A percentile compares a stretch with the other conserved stretches of the same genome.
Conservation (phyloP, 495 filamentous ascomycete species). For the Cercophora sp. region DNA sequence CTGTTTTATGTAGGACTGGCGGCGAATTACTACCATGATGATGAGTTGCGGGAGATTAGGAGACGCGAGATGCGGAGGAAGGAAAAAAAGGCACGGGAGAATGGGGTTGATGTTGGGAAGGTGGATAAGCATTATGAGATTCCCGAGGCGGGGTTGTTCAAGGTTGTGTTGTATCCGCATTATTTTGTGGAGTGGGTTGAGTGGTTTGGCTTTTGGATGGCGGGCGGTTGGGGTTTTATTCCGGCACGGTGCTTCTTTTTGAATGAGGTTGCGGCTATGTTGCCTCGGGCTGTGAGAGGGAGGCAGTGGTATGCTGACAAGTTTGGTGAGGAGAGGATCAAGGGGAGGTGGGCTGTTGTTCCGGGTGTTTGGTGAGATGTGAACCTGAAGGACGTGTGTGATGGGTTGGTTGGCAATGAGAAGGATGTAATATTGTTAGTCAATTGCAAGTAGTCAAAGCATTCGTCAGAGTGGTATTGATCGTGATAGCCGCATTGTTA, state of each 20-base stretch:
- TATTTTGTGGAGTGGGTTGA: conserved; percentile 95
- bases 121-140: conserved; percentile 88
- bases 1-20: conserved; percentile 61
- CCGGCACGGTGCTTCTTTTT: conserved; percentile 78
- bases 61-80: conserved; percentile 50
- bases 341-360: conserved; percentile 73
- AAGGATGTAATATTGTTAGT: too few species aligned
- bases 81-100: conserved; percentile 37
- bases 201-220: conserved; percentile 83
- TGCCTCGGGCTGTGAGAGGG: conserved; percentile 80
- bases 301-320: conserved; percentile 81
- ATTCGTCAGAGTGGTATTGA: too few species aligned
- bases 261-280: conserved; percentile 86
- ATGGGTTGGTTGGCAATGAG: too few species aligned
- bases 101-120: conserved; percentile 23
- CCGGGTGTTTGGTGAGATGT: conserved; percentile 65
- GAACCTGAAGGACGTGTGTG: too few species aligned
- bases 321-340: conserved; percentile 78
- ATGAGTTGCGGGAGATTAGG: conserved; percentile 72
- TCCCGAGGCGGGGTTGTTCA: conserved; percentile 78
- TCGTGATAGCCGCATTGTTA: too few species aligned
- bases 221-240: conserved; percentile 55
- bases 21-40: conserved; percentile 81
- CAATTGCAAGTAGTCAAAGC: too few species aligned
- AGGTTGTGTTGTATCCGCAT: conserved; percentile 80